These are phyloP conservation scores for Coleophoma cylindrospora DNA, from an alignment of 2,329 filamentous ascomycete genomes.

Conservation along the genomic window DNA sequence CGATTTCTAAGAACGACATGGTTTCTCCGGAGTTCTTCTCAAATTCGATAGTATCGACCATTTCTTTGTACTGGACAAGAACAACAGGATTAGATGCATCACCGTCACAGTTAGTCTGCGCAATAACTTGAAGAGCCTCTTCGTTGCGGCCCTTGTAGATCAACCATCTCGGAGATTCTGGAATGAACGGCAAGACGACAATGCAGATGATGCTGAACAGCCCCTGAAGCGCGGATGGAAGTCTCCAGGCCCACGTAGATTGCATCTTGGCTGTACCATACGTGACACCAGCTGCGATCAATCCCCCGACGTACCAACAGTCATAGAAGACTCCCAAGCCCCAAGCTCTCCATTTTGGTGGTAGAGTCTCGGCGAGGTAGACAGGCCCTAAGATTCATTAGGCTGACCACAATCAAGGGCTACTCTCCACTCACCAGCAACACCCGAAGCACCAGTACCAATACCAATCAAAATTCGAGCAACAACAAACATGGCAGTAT, in stretches of 20 bases:
- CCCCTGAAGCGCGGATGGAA: slow-evolving; percentile 17
- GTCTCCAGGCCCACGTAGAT: slow-evolving; percentile 30
- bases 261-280: slow-evolving; percentile 28
- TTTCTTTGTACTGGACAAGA: not conserved
- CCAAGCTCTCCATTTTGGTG: slow-evolving; percentile 38
- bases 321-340: slow-evolving; percentile 32
- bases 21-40: slow-evolving; percentile 35
- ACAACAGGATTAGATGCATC: not conserved
- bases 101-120: not conserved
- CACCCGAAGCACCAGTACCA: not conserved
- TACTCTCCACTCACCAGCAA: not conserved
- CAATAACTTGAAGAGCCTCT: not conserved
- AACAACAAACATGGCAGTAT: not conserved
- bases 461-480: not conserved
- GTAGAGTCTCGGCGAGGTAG: slow-evolving; percentile 44
- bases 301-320: slow-evolving; percentile 29
- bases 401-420: not conserved
- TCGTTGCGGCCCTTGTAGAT: not conserved
- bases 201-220: not conserved
- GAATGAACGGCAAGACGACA: not conserved
- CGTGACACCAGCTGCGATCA: slow-evolving; percentile 29
- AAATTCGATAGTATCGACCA: slow-evolving; percentile 25
- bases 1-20: slow-evolving; percentile 30
- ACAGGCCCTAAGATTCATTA: slow-evolving; percentile 28
- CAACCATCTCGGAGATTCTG: slow-evolving; percentile 1